Evolutionary conservation across 768 basidiomycete genomes (phyloP).

Genomic region (Phanerochaete sordida): DNA sequence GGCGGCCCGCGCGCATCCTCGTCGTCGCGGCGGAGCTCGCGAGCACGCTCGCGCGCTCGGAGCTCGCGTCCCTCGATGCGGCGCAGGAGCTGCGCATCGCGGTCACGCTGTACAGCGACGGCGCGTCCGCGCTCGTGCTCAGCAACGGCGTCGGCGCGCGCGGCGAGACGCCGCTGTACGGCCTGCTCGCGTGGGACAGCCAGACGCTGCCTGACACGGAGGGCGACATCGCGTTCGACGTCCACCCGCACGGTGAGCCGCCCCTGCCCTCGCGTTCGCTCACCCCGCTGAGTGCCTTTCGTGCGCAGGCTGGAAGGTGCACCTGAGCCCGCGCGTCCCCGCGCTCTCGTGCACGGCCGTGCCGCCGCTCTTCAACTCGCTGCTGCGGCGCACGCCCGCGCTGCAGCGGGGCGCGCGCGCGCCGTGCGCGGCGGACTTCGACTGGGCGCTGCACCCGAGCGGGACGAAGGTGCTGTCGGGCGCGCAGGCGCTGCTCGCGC

Average conservation of each 20-base stretch:
- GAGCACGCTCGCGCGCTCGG: constrained; percentile 3
- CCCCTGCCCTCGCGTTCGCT: not conserved
- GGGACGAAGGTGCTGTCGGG: not conserved
- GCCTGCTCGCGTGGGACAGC: constrained; percentile 10
- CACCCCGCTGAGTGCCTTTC: not conserved
- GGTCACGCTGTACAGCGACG: constrained; percentile 11
- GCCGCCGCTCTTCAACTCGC: constrained; percentile 9
- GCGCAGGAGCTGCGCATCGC: constrained; percentile 5
- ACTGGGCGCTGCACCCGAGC: constrained; percentile 6
- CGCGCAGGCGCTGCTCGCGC: not conserved
- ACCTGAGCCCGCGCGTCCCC: constrained; percentile 8
- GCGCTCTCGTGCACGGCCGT: constrained; percentile 6
- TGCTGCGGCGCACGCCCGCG: constrained; percentile 1
- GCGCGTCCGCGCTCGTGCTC: constrained; percentile 8
- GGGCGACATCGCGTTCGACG: constrained; percentile 9
- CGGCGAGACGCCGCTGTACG: constrained; percentile 7
- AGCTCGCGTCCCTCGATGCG: constrained; percentile 4
- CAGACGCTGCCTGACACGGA: constrained; percentile 7
- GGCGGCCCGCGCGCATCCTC: constrained; percentile 8
- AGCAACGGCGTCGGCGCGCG: constrained; percentile 9
- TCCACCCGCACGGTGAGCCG: constrained; percentile 2
- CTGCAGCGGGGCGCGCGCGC: not conserved
- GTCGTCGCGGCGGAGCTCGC: constrained; percentile 7
- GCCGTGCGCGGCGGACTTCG: not conserved
- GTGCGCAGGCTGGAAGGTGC: constrained; percentile 8